Base-by-base conservation (phyloP, 2,329 filamentous ascomycete genomes). In the Juglanconis sp. region DNA sequence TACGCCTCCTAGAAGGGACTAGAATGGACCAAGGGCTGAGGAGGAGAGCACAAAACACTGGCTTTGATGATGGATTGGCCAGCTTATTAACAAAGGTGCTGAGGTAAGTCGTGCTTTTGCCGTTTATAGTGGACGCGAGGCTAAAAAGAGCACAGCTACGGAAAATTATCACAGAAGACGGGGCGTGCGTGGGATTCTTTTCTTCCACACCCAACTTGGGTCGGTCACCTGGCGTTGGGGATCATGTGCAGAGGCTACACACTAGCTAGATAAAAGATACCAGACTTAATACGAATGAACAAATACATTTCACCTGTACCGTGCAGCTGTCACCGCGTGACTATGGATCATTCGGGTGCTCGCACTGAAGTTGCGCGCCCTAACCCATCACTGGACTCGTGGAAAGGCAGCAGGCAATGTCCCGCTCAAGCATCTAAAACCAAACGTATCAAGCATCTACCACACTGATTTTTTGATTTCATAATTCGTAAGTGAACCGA, bases 1-100 rank as follows among this genome's bases (percentile, higher is more conserved):
- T 80, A 80, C 65, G 54, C 54, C 17, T 55, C 61, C 30, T 63
- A 30, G 24, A 11, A 48, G 46, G 17, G 17, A 17, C 13, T 3
- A 6, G 24, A 48, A 11, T 31, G 3, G 9, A 31, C 9, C 46
- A 13, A 11, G 31, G 24, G 24, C 46, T 48, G 46, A 48, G 46
- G 17, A 42, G 17, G 46, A 48, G 30, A 44, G 11, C 9, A 34
- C 7, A 42, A 4, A 5, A 15, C 4, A 35, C n/a, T 35, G 10
- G 31, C 24, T 32, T 36, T 35, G 30, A 7, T 11, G 4, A 46
- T 24, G 31, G 17, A 24, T 10, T 51, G 15, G 36, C n/a, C 24
- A 5, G 8, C 44, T 24, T 44, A 55, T 31, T 8, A 47, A 3
- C 15, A 4, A 4, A 35, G 17, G 31, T 31, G 30, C 30, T 32